Conservation (phyloP, 176 grass and related monocot species). For the Saccharum officinarum region DNA sequence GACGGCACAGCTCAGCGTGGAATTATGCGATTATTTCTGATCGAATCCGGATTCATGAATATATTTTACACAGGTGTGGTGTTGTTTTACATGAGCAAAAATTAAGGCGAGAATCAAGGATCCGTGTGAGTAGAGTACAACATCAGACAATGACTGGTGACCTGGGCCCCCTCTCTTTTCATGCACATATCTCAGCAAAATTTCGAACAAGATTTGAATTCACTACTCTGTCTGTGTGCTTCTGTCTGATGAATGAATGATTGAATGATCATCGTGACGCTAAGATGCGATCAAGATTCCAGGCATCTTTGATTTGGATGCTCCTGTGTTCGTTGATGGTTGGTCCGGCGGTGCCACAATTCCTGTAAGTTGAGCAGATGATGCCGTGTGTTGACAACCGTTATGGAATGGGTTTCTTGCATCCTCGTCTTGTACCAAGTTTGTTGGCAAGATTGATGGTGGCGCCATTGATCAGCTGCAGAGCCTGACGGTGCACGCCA, state of each 20-base stretch:
- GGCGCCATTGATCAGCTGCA: conserved; percentile 30
- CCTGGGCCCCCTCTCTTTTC: not conserved
- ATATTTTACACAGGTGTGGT: conserved; percentile 9
- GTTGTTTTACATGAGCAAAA: conserved; percentile 18
- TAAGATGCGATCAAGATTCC: not conserved
- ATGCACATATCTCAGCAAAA: not conserved
- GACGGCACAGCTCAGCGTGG: conserved; percentile 10
- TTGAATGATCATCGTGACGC: not conserved
- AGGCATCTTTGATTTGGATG: not conserved
- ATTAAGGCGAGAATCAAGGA: not conserved
- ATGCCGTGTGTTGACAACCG: not conserved
- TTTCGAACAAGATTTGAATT: not conserved
- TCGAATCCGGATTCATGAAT: conserved; percentile 10
- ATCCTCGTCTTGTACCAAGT: not conserved
- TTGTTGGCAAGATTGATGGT: not conserved
- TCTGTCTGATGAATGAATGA: not conserved
- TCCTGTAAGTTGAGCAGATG: not conserved
- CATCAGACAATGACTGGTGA: not conserved
- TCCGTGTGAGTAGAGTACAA: not conserved
- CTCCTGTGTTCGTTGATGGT: not conserved
- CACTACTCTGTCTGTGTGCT: not conserved
- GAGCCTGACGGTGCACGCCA: conserved; percentile 48
- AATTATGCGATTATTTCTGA: conserved; percentile 12
- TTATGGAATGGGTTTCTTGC: not conserved
- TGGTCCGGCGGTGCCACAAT: not conserved